Conservation (phyloP, 1,284 basidiomycete genomes). For the Cystobasidium pallidum region DNA sequence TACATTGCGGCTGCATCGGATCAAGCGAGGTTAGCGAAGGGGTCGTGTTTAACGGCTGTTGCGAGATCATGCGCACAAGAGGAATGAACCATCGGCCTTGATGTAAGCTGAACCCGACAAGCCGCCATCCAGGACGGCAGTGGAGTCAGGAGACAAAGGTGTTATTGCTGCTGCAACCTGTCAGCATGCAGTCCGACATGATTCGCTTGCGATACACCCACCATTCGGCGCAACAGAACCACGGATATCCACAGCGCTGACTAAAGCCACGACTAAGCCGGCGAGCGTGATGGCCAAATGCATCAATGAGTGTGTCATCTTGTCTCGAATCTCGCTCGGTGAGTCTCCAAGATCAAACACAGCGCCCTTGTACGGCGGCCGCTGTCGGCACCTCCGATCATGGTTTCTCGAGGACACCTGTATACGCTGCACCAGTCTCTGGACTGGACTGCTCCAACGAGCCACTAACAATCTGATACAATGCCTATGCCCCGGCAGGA, state of each 20-base stretch:
- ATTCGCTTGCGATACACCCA: too few species aligned
- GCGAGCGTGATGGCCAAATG: neutral
- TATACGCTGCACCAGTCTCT: too few species aligned
- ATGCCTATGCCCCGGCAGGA: too few species aligned
- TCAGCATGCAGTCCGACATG: too few species aligned
- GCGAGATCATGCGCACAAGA: constrained; percentile 14
- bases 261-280: neutral
- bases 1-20: constrained; percentile 23
- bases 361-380: too few species aligned
- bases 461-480: too few species aligned
- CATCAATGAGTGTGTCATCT: neutral
- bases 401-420: too few species aligned
- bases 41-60: neutral
- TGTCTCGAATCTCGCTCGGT: too few species aligned
- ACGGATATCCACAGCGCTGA: constrained; percentile 5
- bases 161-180: constrained; percentile 11
- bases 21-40: too few species aligned
- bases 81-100: constrained; percentile 35
- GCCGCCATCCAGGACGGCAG: constrained; percentile 28
- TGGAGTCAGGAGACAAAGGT: constrained; percentile 27
- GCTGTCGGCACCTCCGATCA: too few species aligned
- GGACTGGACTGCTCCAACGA: too few species aligned
- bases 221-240: constrained; percentile 25
- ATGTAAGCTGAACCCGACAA: constrained; percentile 28
- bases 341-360: too few species aligned